Evolutionary conservation across 129 eudicot genomes (phyloP).

Genomic region (Pulicaria dysenterica): DNA sequence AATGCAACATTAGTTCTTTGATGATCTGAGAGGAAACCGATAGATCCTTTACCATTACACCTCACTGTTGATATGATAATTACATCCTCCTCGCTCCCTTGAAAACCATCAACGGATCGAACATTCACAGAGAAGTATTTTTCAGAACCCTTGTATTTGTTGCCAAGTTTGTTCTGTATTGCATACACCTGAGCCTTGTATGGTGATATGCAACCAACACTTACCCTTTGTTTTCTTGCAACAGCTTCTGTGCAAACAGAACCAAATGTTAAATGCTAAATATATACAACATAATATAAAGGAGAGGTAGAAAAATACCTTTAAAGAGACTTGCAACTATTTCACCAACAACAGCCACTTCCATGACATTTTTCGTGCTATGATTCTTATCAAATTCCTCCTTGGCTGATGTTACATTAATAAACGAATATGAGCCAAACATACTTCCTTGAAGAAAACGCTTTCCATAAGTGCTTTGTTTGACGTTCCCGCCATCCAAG

Average conservation of each 20-base stretch:
- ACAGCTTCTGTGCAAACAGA: conserved; percentile 35
- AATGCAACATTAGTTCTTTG: conserved; percentile 74
- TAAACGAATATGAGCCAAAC: conserved; percentile 69
- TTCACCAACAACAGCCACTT: conserved; percentile 60
- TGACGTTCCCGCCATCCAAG: conserved; percentile 55
- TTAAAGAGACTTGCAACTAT: conserved; percentile 56
- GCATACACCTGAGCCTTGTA: conserved; percentile 73
- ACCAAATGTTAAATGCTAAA: not conserved
- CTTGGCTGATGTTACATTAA: conserved; percentile 51
- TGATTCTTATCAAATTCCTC: conserved; percentile 52
- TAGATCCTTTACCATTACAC: conserved; percentile 52
- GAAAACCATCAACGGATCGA: conserved; percentile 66
- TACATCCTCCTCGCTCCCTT: conserved; percentile 73
- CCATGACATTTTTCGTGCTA: conserved; percentile 55
- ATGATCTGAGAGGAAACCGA: conserved; percentile 61
- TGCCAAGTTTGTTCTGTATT: conserved; percentile 46
- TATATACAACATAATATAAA: not conserved
- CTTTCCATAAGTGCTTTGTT: conserved; percentile 23
- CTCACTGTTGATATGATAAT: conserved; percentile 73
- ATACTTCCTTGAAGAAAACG: conserved; percentile 52
- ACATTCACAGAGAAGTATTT: conserved; percentile 47
- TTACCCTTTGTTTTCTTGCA: conserved; percentile 39
- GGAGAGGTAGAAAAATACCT: conserved; percentile 31
- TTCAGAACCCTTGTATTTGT: conserved; percentile 34
- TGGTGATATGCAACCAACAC: conserved; percentile 76